Evolutionary conservation across 306 rosid genomes (phyloP).

Genomic region (Cucumis melo): DNA sequence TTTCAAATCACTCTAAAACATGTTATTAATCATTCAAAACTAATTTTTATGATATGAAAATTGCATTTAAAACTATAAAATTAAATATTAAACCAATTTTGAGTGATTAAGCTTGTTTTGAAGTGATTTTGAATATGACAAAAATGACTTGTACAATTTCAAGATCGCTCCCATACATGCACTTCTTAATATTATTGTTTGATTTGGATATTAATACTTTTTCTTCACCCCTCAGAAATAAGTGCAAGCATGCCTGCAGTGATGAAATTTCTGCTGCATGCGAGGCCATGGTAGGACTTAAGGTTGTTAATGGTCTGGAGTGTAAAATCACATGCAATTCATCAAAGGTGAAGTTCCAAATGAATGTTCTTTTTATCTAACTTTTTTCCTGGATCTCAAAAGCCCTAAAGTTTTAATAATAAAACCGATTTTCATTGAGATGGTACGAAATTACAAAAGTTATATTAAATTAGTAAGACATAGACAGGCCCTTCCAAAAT

Average conservation of each 20-base stretch:
- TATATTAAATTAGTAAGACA: not conserved
- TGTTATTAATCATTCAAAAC: no score
- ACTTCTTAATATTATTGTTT: not conserved
- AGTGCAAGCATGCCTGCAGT: constrained; percentile 25
- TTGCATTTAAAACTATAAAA: no score
- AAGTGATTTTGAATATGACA: no score
- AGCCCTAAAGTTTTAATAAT: not conserved
- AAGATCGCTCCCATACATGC: no score
- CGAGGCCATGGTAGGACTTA: constrained; percentile 62
- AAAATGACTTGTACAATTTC: no score
- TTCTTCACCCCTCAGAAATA: constrained; percentile 45
- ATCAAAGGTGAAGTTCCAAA: constrained; percentile 46
- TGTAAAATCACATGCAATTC: constrained; percentile 91
- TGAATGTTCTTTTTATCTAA: not conserved
- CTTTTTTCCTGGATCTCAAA: not conserved
- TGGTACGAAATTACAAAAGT: not conserved
- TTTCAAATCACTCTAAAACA: no score
- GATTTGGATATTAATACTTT: not conserved
- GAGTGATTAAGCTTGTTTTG: no score
- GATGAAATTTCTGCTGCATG: constrained; percentile 59
- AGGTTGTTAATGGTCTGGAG: constrained; percentile 77
- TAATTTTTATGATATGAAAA: no score
- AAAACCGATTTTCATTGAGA: not conserved
- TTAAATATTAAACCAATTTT: no score
- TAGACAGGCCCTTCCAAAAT: not conserved